Conservation (phyloP, 2,329 filamentous ascomycete genomes). For the Sporothrix luriei region DNA sequence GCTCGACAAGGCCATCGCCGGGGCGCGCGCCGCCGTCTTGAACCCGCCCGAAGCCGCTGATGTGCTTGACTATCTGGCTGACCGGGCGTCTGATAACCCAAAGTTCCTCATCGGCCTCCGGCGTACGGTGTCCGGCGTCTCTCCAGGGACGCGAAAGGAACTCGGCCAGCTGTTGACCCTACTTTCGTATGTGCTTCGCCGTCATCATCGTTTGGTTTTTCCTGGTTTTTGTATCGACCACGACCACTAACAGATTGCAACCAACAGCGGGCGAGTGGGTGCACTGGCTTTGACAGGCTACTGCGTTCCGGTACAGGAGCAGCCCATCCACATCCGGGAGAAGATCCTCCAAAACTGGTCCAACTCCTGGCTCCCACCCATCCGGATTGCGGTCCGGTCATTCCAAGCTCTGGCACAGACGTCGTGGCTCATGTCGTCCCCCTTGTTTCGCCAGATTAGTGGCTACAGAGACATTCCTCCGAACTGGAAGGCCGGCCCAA, state of each 20-base stretch:
- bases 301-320: constrained; percentile 61
- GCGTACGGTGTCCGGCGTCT: constrained; percentile 46
- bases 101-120: constrained; percentile 56
- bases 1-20: constrained; percentile 52
- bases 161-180: constrained; percentile 48
- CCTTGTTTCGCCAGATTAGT: constrained; percentile 57
- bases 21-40: constrained; percentile 44
- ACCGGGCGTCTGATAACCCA: constrained; percentile 55
- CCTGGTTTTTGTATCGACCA: neutral
- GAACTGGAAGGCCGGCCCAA: constrained; percentile 54
- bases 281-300: constrained; percentile 69
- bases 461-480: constrained; percentile 60
- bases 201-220: neutral
- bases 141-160: constrained; percentile 42
- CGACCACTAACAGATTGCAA: neutral
- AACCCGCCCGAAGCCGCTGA: constrained; percentile 46
- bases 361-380: constrained; percentile 56
- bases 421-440: constrained; percentile 58
- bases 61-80: constrained; percentile 57
- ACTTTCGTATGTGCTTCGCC: constrained; percentile 45
- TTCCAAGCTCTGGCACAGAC: constrained; percentile 59
- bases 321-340: constrained; percentile 63
- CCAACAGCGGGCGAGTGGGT: constrained; percentile 50
- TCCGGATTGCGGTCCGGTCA: constrained; percentile 60
- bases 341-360: constrained; percentile 65